Evolutionary conservation across 2,329 filamentous ascomycete genomes (phyloP).

Genomic region (Phoma sp.): DNA sequence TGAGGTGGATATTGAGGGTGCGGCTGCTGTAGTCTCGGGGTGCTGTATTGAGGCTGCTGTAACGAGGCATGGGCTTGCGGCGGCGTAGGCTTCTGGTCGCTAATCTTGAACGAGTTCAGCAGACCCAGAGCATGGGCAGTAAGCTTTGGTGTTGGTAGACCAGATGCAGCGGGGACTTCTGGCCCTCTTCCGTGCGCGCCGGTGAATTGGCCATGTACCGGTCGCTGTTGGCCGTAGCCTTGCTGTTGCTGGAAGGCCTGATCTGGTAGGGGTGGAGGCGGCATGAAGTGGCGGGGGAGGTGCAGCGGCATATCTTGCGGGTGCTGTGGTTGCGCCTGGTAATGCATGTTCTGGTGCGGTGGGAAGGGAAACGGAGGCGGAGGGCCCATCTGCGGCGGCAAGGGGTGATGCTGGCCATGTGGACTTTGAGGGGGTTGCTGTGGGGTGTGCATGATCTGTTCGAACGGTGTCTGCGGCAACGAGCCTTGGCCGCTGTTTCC

Average conservation of each 20-base stretch:
- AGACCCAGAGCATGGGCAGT: constrained; percentile 65
- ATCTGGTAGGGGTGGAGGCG: constrained; percentile 27
- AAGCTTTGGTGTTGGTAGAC: constrained; percentile 65
- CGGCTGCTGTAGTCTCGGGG: constrained; percentile 33
- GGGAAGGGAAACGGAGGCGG: constrained; percentile 59
- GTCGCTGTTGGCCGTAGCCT: constrained; percentile 45
- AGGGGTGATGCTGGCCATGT: constrained; percentile 61
- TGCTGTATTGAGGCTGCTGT: constrained; percentile 29
- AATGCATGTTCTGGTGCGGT: constrained; percentile 45
- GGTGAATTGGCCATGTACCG: constrained; percentile 35
- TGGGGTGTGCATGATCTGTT: constrained; percentile 60
- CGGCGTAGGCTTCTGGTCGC: constrained; percentile 33
- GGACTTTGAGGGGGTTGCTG: constrained; percentile 66
- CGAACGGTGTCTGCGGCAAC: constrained; percentile 57
- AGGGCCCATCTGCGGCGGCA: constrained; percentile 58
- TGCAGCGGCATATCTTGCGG: constrained; percentile 31
- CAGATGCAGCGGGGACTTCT: constrained; percentile 62
- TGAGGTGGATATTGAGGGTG: constrained; percentile 30
- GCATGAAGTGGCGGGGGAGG: constrained; percentile 30
- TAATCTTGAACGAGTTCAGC: constrained; percentile 64
- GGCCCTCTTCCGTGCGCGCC: constrained; percentile 49
- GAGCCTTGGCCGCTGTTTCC: constrained; percentile 27
- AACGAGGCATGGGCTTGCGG: constrained; percentile 12
- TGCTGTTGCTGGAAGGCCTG: constrained; percentile 22
- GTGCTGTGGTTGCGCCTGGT: constrained; percentile 30